Percentiles rank a stretch among this genome's conserved stretches.
Evolutionary conservation across 768 basidiomycete species (phyloP).

Genomic region (Leccinum rimulosum): DNA sequence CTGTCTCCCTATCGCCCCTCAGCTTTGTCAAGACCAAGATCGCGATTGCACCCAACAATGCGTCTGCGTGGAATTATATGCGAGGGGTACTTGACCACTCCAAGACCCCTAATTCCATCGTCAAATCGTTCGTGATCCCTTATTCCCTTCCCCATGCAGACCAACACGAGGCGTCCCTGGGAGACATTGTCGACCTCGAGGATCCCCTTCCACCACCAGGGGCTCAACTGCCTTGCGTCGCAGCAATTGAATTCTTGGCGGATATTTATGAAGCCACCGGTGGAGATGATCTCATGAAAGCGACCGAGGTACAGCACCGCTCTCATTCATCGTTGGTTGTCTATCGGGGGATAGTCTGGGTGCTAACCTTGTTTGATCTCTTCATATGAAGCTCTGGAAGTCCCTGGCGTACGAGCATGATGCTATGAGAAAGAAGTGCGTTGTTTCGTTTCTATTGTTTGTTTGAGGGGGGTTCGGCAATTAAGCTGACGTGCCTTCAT

Average conservation of each 20-base stretch:
- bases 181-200: slow-evolving; percentile 66
- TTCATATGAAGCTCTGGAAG: slow-evolving; percentile 58
- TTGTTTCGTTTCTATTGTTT: slow-evolving; percentile 8
- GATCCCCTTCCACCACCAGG: slow-evolving; percentile 63
- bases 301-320: slow-evolving; percentile 42
- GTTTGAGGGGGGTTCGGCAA: slow-evolving; percentile 18
- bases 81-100: slow-evolving; percentile 75
- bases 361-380: slow-evolving; percentile 14
- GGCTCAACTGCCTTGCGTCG: slow-evolving; percentile 72
- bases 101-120: slow-evolving; percentile 51
- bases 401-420: slow-evolving; percentile 68
- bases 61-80: slow-evolving; percentile 96
- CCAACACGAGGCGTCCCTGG: slow-evolving; percentile 25
- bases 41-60: slow-evolving; percentile 85
- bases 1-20: not conserved
- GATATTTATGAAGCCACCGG: slow-evolving; percentile 65
- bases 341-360: not conserved
- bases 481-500: slow-evolving; percentile 23
- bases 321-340: not conserved
- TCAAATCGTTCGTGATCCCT: slow-evolving; percentile 59
- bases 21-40: slow-evolving; percentile 86
- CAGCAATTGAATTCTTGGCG: slow-evolving; percentile 84
- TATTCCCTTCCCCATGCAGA: slow-evolving; percentile 48
- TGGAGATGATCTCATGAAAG: slow-evolving; percentile 45
- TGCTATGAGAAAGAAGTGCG: slow-evolving; percentile 72